Evolutionary conservation across 2,329 filamentous ascomycete genomes (phyloP).

Genomic region (Fusarium anguioides): DNA sequence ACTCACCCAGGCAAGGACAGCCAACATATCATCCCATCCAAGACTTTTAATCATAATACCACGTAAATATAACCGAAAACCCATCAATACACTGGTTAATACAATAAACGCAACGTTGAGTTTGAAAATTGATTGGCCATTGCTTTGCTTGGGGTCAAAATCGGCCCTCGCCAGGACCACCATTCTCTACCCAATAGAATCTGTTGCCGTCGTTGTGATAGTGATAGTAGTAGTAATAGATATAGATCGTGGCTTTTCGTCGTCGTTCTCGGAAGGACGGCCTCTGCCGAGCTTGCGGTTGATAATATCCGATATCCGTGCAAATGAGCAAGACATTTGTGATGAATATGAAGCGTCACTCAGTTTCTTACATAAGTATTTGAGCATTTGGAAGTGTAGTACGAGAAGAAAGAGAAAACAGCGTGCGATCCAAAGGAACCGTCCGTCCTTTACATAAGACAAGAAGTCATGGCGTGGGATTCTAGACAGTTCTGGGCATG

Average conservation of each 20-base stretch:
- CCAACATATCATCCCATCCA: conserved; percentile 39
- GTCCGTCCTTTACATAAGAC: conserved; percentile 10
- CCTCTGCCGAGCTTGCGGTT: conserved; percentile 34
- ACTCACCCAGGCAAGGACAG: conserved; percentile 37
- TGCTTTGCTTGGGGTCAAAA: not conserved
- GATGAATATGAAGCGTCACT: not conserved
- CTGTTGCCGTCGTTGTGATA: conserved; percentile 25
- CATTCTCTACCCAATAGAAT: conserved; percentile 18
- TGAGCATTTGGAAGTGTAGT: not conserved
- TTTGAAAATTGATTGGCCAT: conserved; percentile 26
- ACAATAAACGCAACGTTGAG: conserved; percentile 39
- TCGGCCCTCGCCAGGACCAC: conserved; percentile 1
- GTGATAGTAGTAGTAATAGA: conserved; percentile 34
- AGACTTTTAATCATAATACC: conserved; percentile 34
- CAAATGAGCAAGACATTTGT: conserved; percentile 34
- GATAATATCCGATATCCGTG: conserved; percentile 34
- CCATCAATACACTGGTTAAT: conserved; percentile 32
- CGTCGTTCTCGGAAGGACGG: conserved; percentile 19
- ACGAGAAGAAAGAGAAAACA: not conserved
- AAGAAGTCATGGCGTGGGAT: conserved; percentile 9
- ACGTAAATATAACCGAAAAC: conserved; percentile 36
- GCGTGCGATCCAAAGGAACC: not conserved
- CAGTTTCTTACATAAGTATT: conserved; percentile 7
- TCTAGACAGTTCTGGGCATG: not conserved
- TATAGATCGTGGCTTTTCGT: conserved; percentile 31